Conservation (phyloP, 352 stramenopile species). For the Phytophthora ohioensis region DNA sequence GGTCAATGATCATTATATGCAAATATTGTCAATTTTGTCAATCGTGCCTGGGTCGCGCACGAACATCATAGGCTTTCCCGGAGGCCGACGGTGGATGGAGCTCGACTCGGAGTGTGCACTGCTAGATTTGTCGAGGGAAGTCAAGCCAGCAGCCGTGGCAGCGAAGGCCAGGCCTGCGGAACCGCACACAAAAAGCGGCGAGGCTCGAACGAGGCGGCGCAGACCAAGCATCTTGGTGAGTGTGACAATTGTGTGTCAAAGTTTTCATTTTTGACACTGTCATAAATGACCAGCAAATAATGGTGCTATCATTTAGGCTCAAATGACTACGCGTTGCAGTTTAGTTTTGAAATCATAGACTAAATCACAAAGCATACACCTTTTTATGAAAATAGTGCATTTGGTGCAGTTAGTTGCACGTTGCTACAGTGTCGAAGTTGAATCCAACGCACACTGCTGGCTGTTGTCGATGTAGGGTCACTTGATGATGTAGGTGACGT, state of each 20-base stretch:
- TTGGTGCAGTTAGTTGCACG: slow-evolving; percentile 1
- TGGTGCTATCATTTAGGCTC: slow-evolving; percentile 3
- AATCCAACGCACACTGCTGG: slow-evolving; percentile 53
- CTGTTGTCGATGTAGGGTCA: slow-evolving; percentile 4
- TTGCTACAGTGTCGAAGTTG: slow-evolving; percentile 46
- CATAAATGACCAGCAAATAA: neutral
- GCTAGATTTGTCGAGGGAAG: neutral
- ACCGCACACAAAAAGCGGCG: slow-evolving; percentile 17
- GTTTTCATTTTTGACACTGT: neutral
- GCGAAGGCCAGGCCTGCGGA: slow-evolving; percentile 19
- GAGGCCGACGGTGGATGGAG: slow-evolving; percentile 23
- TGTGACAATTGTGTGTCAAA: neutral
- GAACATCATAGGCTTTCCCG: slow-evolving; percentile 49
- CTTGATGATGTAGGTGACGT: slow-evolving; percentile 11
- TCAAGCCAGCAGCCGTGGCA: neutral
- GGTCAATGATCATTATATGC: neutral
- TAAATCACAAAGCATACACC: slow-evolving; percentile 7
- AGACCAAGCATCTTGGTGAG: slow-evolving; percentile 5
- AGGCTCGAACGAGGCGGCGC: slow-evolving; percentile 8
- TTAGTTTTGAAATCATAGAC: slow-evolving; percentile 14
- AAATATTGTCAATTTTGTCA: neutral
- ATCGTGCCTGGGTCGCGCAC: slow-evolving; percentile 38
- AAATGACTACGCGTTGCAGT: slow-evolving; percentile 9
- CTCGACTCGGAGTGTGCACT: slow-evolving; percentile 6
- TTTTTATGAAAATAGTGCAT: too few species aligned